phyloP scores from a whole-genome alignment of 129 eudicot genomes.

The Arctium minus region DNA sequence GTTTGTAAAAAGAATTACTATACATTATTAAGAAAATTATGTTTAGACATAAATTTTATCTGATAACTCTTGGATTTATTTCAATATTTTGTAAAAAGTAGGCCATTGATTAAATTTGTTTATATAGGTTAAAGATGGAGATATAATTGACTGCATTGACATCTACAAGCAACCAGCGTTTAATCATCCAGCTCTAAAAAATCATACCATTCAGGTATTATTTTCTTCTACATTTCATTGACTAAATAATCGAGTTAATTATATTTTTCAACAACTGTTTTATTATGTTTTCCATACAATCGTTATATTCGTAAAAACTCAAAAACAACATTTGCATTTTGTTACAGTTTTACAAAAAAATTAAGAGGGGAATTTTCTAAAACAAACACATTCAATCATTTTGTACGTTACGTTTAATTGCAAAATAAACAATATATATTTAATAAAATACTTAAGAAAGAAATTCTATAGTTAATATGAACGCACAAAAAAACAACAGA shows the following conservation, averaged over 20 bases:
- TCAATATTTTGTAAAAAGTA: neutral
- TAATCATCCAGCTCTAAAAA: constrained; percentile 45
- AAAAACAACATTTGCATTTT: neutral
- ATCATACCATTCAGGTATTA: constrained; percentile 48
- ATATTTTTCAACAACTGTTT: too few species aligned
- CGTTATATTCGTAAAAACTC: too few species aligned
- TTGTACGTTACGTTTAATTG: neutral
- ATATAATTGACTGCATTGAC: constrained; percentile 50
- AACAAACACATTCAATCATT: neutral
- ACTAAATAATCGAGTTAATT: neutral
- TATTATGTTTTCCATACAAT: too few species aligned
- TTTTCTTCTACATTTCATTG: neutral
- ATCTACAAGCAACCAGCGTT: constrained; percentile 60
- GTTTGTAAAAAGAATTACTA: neutral
- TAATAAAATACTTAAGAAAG: neutral
- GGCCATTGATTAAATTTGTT: neutral
- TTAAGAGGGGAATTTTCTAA: neutral
- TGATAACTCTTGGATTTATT: neutral
- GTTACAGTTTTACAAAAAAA: too few species aligned
- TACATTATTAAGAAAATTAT: too few species aligned
- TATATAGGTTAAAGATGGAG: constrained; percentile 52
- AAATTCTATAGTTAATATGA: neutral
- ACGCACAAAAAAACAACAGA: too few species aligned
- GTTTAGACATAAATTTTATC: neutral
- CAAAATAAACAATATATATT: neutral